A percentile compares a stretch with the other conserved stretches of the same genome.
Conservation (phyloP, 2,329 filamentous ascomycete genomes). For the Fusarium secorum region DNA sequence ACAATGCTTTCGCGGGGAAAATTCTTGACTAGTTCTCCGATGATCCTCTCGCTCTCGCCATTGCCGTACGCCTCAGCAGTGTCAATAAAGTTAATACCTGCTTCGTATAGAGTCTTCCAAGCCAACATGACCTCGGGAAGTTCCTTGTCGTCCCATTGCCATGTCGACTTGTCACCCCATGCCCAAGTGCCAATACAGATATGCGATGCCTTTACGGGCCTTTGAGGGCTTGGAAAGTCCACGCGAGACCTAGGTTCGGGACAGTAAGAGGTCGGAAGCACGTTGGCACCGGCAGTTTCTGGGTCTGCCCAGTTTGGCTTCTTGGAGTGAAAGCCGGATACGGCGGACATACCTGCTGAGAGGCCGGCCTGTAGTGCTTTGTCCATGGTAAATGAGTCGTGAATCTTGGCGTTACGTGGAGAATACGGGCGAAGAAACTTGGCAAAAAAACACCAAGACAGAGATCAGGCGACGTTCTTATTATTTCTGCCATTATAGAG, state of each 20-base stretch:
- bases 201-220: neutral
- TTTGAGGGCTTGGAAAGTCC: neutral
- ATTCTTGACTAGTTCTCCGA: neutral
- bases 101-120: slow-evolving; percentile 10
- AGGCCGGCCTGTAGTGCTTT: neutral
- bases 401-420: neutral
- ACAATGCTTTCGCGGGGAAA: neutral
- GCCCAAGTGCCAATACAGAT: neutral
- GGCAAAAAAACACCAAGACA: neutral
- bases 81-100: slow-evolving; percentile 15
- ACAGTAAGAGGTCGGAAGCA: neutral
- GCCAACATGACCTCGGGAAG: neutral
- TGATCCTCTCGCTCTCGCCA: slow-evolving; percentile 10
- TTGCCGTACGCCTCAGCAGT: neutral
- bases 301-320: slow-evolving; percentile 11
- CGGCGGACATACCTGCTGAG: neutral
- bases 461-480: too few species aligned
- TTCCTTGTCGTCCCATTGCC: slow-evolving; percentile 3
- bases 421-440: neutral
- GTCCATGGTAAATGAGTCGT: neutral
- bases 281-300: neutral
- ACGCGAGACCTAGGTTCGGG: neutral
- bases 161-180: slow-evolving; percentile 10
- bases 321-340: neutral
- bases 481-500: fast-evolving